These are phyloP conservation scores for Dispira simplex DNA, from an alignment of 192 early-diverging fungal species.

Conservation along the genomic window DNA sequence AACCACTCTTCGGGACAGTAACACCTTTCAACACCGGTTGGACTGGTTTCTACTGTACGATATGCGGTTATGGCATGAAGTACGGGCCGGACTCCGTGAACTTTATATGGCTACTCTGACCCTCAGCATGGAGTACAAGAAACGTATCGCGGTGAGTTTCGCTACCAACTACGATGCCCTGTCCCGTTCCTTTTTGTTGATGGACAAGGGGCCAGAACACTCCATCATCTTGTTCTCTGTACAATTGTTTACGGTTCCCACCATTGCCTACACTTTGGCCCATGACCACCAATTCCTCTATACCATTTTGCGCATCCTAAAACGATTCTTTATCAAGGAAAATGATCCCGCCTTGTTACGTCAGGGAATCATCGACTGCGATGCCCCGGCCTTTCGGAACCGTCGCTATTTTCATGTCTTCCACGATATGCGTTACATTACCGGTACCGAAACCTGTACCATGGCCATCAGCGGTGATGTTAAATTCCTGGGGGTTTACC, in stretches of 20 bases:
- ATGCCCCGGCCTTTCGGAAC: conserved; percentile 56
- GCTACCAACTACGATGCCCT: conserved; percentile 71
- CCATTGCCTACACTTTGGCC: conserved; percentile 68
- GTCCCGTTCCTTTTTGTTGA: conserved; percentile 58
- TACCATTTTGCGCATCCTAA: conserved; percentile 60
- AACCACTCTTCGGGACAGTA: no score
- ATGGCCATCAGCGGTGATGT: conserved; percentile 31
- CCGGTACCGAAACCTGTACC: conserved; percentile 23
- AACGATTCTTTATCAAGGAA: conserved; percentile 59
- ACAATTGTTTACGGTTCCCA: conserved; percentile 86
- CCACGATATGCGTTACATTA: conserved; percentile 71
- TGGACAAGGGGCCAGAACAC: conserved; percentile 83
- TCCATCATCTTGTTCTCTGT: conserved; percentile 87
- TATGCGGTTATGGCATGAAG: conserved; percentile 77
- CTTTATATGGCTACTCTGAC: conserved; percentile 79
- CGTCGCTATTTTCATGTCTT: conserved; percentile 79
- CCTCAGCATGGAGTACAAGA: conserved; percentile 62
- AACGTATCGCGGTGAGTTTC: conserved; percentile 40
- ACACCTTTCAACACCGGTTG: conserved; percentile 29
- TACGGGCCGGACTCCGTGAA: conserved; percentile 60
- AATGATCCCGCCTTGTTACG: conserved; percentile 33
- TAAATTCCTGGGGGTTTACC: conserved; percentile 53
- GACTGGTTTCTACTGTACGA: conserved; percentile 83
- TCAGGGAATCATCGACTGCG: conserved; percentile 47
- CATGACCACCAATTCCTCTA: conserved; percentile 63